Percentiles rank a stretch among this genome's conserved stretches.
These are phyloP conservation scores for Fomitopsis pulvina DNA, from an alignment of 768 basidiomycete genomes.

Conservation along the genomic window DNA sequence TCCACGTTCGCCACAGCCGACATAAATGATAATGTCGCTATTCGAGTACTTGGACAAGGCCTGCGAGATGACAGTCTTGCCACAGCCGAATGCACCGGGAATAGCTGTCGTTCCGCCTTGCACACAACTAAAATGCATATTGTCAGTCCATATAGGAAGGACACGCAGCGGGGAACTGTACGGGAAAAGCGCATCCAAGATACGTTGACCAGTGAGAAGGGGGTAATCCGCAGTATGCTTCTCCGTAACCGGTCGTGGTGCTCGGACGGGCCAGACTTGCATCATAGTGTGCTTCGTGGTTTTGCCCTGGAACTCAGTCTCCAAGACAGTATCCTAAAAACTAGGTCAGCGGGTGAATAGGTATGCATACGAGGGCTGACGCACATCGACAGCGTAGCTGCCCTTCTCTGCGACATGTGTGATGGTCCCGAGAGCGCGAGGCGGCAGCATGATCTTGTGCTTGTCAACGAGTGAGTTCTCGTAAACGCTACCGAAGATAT, in stretches of 20 bases:
- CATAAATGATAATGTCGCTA: constrained; percentile 98
- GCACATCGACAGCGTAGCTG: constrained; percentile 83
- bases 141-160: not conserved
- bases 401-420: constrained; percentile 92
- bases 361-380: constrained; percentile 14
- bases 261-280: constrained; percentile 99
- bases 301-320: constrained; percentile 97
- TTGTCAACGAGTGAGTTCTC: constrained; percentile 96
- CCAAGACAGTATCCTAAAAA: constrained; percentile 81
- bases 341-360: not conserved
- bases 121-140: constrained; percentile 55
- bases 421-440: constrained; percentile 91
- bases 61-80: constrained; percentile 98
- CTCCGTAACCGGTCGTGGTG: constrained; percentile 92
- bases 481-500: constrained; percentile 91
- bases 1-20: constrained; percentile 98
- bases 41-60: constrained; percentile 98
- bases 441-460: constrained; percentile 96
- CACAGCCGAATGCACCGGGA: constrained; percentile 98
- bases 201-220: constrained; percentile 92
- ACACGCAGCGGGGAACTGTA: constrained; percentile 32
- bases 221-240: constrained; percentile 92
- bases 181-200: constrained; percentile 96
- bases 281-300: constrained; percentile 90
- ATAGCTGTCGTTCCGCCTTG: constrained; percentile 97